Conservation (phyloP, 2,329 filamentous ascomycete species). For the Cladosporium sp. region DNA sequence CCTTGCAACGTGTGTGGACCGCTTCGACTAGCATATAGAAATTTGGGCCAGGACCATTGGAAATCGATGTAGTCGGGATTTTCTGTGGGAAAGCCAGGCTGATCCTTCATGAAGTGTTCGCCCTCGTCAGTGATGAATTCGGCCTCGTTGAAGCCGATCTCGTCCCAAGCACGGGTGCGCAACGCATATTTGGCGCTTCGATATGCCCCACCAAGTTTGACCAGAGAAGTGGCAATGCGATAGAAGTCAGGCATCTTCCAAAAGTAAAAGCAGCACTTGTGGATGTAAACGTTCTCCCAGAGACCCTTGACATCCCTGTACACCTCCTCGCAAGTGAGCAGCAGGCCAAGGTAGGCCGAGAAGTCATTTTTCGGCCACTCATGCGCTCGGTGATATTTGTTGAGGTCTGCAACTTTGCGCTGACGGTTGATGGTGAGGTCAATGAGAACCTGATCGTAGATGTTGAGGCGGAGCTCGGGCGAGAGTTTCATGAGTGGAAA, state of each 20-base stretch:
- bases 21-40: background rate
- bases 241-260: background rate
- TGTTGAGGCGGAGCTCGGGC: constrained; percentile 16
- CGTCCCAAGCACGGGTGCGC: background rate
- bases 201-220: constrained; percentile 1
- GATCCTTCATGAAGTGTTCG: background rate
- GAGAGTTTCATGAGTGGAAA: constrained; percentile 14
- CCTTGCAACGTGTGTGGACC: background rate
- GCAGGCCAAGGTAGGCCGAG: background rate
- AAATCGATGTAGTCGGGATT: background rate
- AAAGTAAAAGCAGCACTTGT: constrained; percentile 4
- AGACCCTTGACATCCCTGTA: background rate
- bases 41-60: background rate
- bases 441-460: constrained; percentile 10
- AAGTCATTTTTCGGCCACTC: constrained; percentile 2
- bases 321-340: background rate
- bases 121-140: background rate
- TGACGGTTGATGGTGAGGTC: constrained; percentile 1
- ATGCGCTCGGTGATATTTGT: background rate
- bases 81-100: background rate
- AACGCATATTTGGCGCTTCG: background rate
- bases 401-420: background rate
- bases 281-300: background rate
- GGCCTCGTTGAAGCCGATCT: background rate
- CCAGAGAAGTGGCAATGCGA: background rate